Evolutionary conservation across 495 filamentous ascomycete genomes (phyloP), one percentile per base, ranked within the genome.

Genomic region (Penicillium salamii): DNA sequence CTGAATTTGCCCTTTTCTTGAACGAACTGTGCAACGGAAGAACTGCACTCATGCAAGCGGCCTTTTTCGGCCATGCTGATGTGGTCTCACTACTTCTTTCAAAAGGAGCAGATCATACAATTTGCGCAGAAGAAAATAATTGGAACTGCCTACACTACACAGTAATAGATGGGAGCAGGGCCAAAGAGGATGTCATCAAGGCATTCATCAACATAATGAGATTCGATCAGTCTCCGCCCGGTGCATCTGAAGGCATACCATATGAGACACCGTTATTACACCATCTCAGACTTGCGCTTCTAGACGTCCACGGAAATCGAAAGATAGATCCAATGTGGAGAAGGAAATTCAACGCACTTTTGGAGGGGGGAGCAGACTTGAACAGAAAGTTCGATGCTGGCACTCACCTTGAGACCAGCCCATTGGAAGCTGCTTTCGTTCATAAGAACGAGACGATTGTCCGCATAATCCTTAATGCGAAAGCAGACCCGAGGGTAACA

Each of bases 11-110:
- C n/a, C n/a, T 19, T 12, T 3, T 28, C 3, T 12, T 43, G 18
- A 28, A 31, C n/a, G 41, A 43, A 28, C n/a, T 43, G n/a, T 43
- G 14, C 23, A 24, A 31, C 3, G 28, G 18, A 7, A 45, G 33
- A 17, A 45, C 42, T 31, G 24, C 42, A 17, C 42, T 45, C 24
- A 45, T 45, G 42, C 26, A 32, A 33, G 42, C 42, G 0, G 42
- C 42, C n/a, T 45, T 18, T 15, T 14, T 17, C 13, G 42, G 42
- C 7, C 28, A 45, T 18, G 28, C 31, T 5, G 28, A 6, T 34
- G 28, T 45, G 2, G 17, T 45, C 19, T 45, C 42, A 18, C 14
- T 17, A 5, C 42, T 45, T 20, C 7, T 32, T 3, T 14, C 12
- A n/a, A 5, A 17, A 7, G 33, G 33, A 8, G 33, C 33, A 7